A percentile compares a stretch with the other conserved stretches of the same genome.
Conservation (phyloP, 1,284 basidiomycete species). For the Omphalotus olearius region DNA sequence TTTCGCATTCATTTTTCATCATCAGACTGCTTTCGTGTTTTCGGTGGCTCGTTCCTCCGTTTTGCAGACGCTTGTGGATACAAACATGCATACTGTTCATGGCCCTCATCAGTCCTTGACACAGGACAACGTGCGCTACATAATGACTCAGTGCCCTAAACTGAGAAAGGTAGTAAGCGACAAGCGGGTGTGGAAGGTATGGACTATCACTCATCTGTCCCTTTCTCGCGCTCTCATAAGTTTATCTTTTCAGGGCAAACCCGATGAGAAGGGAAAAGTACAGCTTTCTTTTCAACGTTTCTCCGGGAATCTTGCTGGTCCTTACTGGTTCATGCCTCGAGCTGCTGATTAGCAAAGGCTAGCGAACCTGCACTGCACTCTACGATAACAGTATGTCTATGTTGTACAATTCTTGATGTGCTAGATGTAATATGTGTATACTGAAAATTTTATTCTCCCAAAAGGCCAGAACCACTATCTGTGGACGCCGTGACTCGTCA, state of each 20-base stretch:
- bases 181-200: constrained; percentile 56
- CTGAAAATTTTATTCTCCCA: too few relatives aligned
- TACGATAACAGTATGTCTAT: too few relatives aligned
- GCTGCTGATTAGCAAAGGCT: background rate
- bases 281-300: constrained; percentile 13
- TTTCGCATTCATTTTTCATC: constrained; percentile 18
- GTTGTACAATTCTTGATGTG: too few relatives aligned
- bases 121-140: constrained; percentile 33
- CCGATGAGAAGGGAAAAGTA: background rate
- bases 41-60: constrained; percentile 35
- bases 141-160: constrained; percentile 39
- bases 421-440: too few relatives aligned
- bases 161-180: constrained; percentile 48
- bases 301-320: constrained; percentile 1
- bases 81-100: constrained; percentile 41
- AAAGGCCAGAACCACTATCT: too few relatives aligned
- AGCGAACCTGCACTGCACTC: too few relatives aligned
- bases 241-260: constrained; percentile 4
- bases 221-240: background rate
- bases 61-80: constrained; percentile 46
- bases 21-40: constrained; percentile 22
- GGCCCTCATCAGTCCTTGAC: constrained; percentile 37
- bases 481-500: too few relatives aligned
- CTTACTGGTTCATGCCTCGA: constrained; percentile 34
- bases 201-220: constrained; percentile 13